Evolutionary conservation across 805 yeast species (phyloP).

Genomic region (Jamesozyma rosinii): DNA sequence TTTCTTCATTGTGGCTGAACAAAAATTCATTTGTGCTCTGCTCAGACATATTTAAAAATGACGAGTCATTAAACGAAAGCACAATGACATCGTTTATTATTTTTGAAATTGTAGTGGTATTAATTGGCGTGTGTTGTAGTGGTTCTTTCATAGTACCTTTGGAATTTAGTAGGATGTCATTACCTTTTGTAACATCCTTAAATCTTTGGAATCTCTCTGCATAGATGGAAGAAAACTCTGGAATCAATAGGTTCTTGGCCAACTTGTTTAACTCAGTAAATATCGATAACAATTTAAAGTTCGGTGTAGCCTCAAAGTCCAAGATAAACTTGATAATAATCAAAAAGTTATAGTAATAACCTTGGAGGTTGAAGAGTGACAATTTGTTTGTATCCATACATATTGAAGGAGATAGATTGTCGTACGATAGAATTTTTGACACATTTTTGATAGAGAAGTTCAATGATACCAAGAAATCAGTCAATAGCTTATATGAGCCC

Average conservation of each 20-base stretch:
- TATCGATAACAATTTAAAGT: conserved; percentile 27
- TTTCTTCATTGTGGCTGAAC: conserved; percentile 9
- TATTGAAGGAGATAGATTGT: conserved; percentile 10
- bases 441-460: conserved; percentile 29
- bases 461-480: conserved; percentile 26
- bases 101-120: conserved; percentile 21
- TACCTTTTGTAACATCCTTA: conserved; percentile 8
- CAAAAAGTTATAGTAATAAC: conserved; percentile 25
- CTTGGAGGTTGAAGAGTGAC: conserved; percentile 26
- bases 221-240: conserved; percentile 16
- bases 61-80: conserved; percentile 27
- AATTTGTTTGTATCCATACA: conserved; percentile 15
- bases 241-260: conserved; percentile 21
- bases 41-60: conserved; percentile 26
- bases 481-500: conserved; percentile 22
- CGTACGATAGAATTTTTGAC: conserved; percentile 14
- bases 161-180: neutral
- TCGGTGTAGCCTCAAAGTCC: conserved; percentile 29
- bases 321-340: conserved; percentile 24
- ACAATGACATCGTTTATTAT: conserved; percentile 26
- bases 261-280: conserved; percentile 26
- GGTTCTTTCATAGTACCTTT: neutral
- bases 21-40: conserved; percentile 20
- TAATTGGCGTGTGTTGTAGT: conserved; percentile 9
- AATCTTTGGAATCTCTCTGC: conserved; percentile 20